Base-by-base conservation (phyloP, 2,329 filamentous ascomycete species). In the Colletotrichum acutatum region DNA sequence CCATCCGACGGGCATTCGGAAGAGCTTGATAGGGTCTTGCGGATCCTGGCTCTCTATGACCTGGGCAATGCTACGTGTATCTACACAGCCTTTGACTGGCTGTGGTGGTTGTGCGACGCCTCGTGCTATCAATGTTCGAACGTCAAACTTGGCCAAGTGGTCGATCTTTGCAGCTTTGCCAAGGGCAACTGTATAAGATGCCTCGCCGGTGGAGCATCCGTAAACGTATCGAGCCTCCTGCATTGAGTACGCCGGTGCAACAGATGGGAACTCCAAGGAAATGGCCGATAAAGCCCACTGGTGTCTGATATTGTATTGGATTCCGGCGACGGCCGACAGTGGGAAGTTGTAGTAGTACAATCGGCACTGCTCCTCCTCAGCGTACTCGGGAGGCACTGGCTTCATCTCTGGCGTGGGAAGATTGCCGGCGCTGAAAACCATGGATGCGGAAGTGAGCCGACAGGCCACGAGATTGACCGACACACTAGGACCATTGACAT, bases 321-420 rank as follows among this genome's bases (percentile, higher is more conserved):
- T 68, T 12, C 67, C 67, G 22, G 60, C 2, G 24, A 49, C 37
- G 28, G 61, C 60, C 19, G 71, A 73, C 1, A 92, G 79, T 1
- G 84, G 82, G 76, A 94, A 93, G 49, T 86, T 85, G 78, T 93
- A 93, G 77, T 93, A 93, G 79, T 93, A 94, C 0, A 94, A 83
- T 5, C 91, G 87, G 72, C 91, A 94, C 79, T 94, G 90, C 58
- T 92, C 90, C 75, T 90, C 87, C 74, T 93, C 90, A 1, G 80
- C 80, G 30, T 84, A 82, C 66, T 83, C 79, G 1, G 77, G 78
- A 1, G 81, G 81, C 2, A 81, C 76, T 1, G 77, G 74, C 46
- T 73, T 73, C 61, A 71, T 67, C 30, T 80, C 81, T 6, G 91
- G 91, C 4, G 87, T 85, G 9, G 84, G 82, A 46, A 94, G 85